Evolutionary conservation across 108 stramenopile species (phyloP).

Genomic region (Skeletonema marinoi): DNA sequence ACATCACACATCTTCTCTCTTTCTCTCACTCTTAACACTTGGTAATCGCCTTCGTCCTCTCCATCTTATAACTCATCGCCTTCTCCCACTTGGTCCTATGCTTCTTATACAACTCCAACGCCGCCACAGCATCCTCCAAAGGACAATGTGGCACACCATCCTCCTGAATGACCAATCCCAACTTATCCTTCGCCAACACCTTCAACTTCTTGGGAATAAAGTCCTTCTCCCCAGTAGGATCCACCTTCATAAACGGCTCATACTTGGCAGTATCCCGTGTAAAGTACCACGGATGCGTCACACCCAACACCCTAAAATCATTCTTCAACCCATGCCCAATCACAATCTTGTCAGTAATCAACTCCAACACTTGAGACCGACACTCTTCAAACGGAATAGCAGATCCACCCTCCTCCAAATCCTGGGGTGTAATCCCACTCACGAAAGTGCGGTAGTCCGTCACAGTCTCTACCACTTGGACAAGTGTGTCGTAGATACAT

Average conservation of each 20-base stretch:
- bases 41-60: slow-evolving; percentile 53
- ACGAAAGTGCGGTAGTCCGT: slow-evolving; percentile 91
- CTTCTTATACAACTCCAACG: slow-evolving; percentile 79
- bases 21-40: background rate
- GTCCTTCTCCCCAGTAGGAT: slow-evolving; percentile 10
- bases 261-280: slow-evolving; percentile 89
- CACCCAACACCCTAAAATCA: slow-evolving; percentile 77
- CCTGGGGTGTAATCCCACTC: slow-evolving; percentile 60
- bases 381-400: slow-evolving; percentile 68
- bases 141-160: slow-evolving; percentile 68
- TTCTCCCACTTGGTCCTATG: slow-evolving; percentile 78
- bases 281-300: slow-evolving; percentile 78
- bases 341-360: slow-evolving; percentile 83
- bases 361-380: slow-evolving; percentile 57
- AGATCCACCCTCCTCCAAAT: background rate
- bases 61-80: slow-evolving; percentile 70
- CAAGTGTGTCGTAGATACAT: slow-evolving; percentile 72
- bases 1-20: no score
- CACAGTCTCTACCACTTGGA: slow-evolving; percentile 75
- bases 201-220: slow-evolving; percentile 70
- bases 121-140: slow-evolving; percentile 78
- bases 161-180: slow-evolving; percentile 64
- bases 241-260: slow-evolving; percentile 64
- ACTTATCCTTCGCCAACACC: slow-evolving; percentile 71
- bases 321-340: slow-evolving; percentile 91